phyloP scores from a whole-genome alignment of 2,329 filamentous ascomycete genomes.

The Xylariaceae sp. region DNA sequence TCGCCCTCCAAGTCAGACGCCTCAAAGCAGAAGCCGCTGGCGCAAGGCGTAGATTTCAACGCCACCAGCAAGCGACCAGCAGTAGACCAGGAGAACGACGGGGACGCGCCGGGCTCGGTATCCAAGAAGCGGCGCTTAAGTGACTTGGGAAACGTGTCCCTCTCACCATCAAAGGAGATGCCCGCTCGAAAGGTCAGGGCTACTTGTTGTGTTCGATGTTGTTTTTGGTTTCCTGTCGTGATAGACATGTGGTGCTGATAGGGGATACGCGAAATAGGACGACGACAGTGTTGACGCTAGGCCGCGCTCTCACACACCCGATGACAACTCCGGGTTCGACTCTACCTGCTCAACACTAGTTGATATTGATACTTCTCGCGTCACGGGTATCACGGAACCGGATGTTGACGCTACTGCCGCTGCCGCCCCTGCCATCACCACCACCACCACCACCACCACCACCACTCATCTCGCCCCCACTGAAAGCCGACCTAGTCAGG shows the following conservation, averaged over 20 bases:
- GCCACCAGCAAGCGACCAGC: conserved; percentile 20
- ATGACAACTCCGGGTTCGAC: conserved; percentile 48
- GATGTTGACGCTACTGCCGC: conserved; percentile 29
- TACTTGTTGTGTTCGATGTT: neutral
- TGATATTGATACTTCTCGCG: conserved; percentile 42
- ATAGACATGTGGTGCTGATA: conserved; percentile 12
- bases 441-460: neutral
- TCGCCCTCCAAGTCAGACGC: conserved; percentile 18
- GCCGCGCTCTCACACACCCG: conserved; percentile 34
- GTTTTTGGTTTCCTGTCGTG: neutral
- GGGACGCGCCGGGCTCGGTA: conserved; percentile 10
- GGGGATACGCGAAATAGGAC: conserved; percentile 9
- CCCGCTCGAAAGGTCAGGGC: conserved; percentile 8
- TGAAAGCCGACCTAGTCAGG: conserved; percentile 22
- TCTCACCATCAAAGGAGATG: conserved; percentile 5
- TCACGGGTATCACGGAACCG: conserved; percentile 46
- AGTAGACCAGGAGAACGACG: conserved; percentile 15
- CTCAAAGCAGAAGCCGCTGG: conserved; percentile 13
- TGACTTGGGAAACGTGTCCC: conserved; percentile 1
- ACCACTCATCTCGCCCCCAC: conserved; percentile 10
- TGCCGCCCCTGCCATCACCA: no score
- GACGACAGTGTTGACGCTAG: conserved; percentile 3
- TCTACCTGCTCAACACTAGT: conserved; percentile 36
- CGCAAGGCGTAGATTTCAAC: neutral
- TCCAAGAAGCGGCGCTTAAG: conserved; percentile 25